Conservation (phyloP, 1,284 basidiomycete species). For the Microbotryomycetes sp. region DNA sequence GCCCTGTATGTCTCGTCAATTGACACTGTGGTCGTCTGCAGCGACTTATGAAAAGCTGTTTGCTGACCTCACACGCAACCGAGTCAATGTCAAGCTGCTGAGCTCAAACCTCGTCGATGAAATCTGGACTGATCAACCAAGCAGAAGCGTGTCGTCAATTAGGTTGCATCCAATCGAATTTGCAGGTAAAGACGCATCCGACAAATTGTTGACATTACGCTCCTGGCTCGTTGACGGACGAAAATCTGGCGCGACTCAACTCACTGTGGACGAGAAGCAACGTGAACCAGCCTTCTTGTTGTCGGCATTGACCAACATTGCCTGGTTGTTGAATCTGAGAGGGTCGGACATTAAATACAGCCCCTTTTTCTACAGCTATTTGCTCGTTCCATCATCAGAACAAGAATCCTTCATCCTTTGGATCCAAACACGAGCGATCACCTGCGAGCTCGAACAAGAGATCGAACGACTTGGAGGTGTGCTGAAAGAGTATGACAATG, state of each 20-base stretch:
- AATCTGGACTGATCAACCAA: constrained; percentile 67
- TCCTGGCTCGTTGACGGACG: too few species aligned
- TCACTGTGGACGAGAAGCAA: too few species aligned
- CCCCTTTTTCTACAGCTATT: constrained; percentile 78
- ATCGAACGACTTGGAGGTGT: constrained; percentile 56
- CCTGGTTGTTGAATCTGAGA: constrained; percentile 75
- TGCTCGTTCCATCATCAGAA: constrained; percentile 56
- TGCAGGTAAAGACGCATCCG: constrained; percentile 42
- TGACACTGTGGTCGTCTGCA: background rate
- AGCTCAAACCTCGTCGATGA: constrained; percentile 74
- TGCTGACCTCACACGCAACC: background rate
- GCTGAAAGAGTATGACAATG: constrained; percentile 60
- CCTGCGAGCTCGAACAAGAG: constrained; percentile 53
- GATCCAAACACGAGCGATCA: constrained; percentile 57
- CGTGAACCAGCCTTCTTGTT: constrained; percentile 44
- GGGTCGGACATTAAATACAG: constrained; percentile 80
- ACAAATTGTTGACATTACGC: background rate
- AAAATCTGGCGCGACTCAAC: too few species aligned
- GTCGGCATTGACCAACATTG: constrained; percentile 49
- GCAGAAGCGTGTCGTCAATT: constrained; percentile 60
- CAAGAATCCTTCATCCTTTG: constrained; percentile 7
- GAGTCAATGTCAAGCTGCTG: background rate
- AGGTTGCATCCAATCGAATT: constrained; percentile 66
- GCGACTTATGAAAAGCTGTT: background rate
- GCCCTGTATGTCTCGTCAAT: background rate